Conservation (phyloP, 2,329 filamentous ascomycete genomes). For the Tetracladium maxilliforme region DNA sequence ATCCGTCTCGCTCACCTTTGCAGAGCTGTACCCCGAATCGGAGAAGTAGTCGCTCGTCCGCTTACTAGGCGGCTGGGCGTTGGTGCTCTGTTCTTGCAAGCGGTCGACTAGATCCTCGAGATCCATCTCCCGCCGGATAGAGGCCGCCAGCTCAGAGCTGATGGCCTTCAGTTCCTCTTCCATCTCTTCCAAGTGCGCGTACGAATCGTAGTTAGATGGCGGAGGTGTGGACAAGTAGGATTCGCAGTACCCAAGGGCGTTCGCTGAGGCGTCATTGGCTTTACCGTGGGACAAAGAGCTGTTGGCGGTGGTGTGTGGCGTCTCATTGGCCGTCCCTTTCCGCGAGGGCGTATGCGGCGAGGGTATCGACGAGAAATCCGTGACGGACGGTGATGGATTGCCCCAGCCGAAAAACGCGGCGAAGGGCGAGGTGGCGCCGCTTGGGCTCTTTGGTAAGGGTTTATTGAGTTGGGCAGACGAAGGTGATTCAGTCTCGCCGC, state of each 20-base stretch:
- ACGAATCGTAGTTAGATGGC: slow-evolving; percentile 20
- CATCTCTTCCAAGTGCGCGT: slow-evolving; percentile 62
- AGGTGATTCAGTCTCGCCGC: too few relatives aligned
- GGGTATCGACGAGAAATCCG: slow-evolving; percentile 39
- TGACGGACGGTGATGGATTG: slow-evolving; percentile 38
- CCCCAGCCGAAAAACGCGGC: slow-evolving; percentile 56
- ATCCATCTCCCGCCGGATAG: slow-evolving; percentile 91
- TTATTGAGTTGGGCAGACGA: too few relatives aligned
- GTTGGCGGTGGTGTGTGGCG: too few relatives aligned
- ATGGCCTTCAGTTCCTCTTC: slow-evolving; percentile 91
- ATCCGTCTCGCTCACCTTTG: slow-evolving; percentile 57
- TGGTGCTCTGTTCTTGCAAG: slow-evolving; percentile 61
- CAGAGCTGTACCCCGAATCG: slow-evolving; percentile 80
- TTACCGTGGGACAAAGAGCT: too few relatives aligned
- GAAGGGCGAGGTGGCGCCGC: slow-evolving; percentile 34
- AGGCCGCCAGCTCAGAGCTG: slow-evolving; percentile 80
- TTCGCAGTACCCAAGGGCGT: too few relatives aligned
- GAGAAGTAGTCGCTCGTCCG: slow-evolving; percentile 97
- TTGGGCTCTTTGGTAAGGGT: slow-evolving; percentile 29
- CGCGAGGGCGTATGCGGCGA: slow-evolving; percentile 35
- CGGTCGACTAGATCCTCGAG: slow-evolving; percentile 86
- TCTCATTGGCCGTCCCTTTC: too few relatives aligned
- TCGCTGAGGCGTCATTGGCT: too few relatives aligned
- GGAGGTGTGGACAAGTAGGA: too few relatives aligned
- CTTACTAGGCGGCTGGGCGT: slow-evolving; percentile 42